Base-by-base conservation (phyloP, 2,329 filamentous ascomycete species). In the Plenodomus biglobosus region DNA sequence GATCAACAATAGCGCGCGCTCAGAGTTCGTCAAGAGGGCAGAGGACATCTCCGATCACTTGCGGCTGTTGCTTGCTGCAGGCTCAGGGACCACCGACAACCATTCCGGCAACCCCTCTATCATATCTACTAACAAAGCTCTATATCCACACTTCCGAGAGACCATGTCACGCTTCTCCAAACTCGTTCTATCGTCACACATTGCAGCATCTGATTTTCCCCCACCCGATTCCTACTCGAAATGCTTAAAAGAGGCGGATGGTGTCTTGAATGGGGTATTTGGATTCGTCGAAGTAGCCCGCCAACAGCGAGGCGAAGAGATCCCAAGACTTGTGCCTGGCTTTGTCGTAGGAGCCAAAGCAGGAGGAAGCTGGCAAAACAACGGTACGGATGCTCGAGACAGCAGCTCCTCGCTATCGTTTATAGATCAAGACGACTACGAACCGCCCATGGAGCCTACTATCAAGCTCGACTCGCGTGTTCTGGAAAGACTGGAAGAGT, bases 151-250 rank as follows among this genome's bases (percentile, higher is more conserved):
- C 73, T 99, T 99, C 74, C 82, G 94, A 44, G 94, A 97, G 69
- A 97, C 97, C 86, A 99, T 99, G 94, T 97, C 94, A 38, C 92
- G 95, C 63, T 99, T 99, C 71, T 97, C 94, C n/a, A 99, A 99
- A 72, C 80, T 99, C 8, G 94, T 99, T 38, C 86, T 99, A 40
- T 99, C 94, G 2, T 97, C 94, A 13, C 94, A 99, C 69, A 96
- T 99, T 68, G 94, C 94, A 34, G 91, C 92, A 5, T 90, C 92
- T 27, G 94, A 99, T 74, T 97, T 91, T 84, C 92, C 92, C 8
- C 91, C 92, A 45, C 86, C 90, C 15, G 94, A 99, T 72, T 95
- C 92, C 0, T 88, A 92, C 52, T 87, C 94, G 45, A 99, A 99
- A 71, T 99, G 94, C 66, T 75, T 97, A 57, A 90, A 95, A 69